These are phyloP conservation scores for Flaveria sonorensis DNA, from an alignment of 129 eudicot species.

Conservation along the genomic window DNA sequence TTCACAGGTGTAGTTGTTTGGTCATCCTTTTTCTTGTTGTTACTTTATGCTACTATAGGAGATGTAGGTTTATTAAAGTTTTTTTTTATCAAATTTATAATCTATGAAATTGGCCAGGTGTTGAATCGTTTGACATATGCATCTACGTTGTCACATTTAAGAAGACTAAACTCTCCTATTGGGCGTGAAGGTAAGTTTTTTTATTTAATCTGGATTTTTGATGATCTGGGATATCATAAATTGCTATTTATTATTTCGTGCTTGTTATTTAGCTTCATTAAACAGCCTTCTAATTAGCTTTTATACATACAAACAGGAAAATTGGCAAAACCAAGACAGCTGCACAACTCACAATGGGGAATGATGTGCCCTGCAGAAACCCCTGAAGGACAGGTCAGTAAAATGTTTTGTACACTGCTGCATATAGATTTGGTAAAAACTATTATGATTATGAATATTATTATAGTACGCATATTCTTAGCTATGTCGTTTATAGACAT, in stretches of 20 bases:
- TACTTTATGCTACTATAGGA: neutral
- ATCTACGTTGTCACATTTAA: conserved; percentile 71
- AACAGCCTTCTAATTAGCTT: neutral
- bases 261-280: neutral
- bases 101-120: conserved; percentile 41
- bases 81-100: neutral
- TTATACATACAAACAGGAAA: neutral
- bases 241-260: neutral
- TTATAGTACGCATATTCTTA: neutral
- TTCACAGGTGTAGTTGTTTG: conserved; percentile 47
- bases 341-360: conserved; percentile 81
- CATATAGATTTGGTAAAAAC: neutral
- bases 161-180: conserved; percentile 73
- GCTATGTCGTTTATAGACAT: neutral
- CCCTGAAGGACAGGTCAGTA: conserved; percentile 73
- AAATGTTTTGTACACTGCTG: neutral
- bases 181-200: conserved; percentile 61
- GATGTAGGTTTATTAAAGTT: neutral
- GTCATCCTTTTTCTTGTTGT: too few relatives aligned
- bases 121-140: conserved; percentile 74
- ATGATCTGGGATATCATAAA: neutral
- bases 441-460: neutral
- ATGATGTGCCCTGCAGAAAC: conserved; percentile 89
- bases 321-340: conserved; percentile 79
- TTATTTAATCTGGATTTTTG: neutral